phyloP scores from a whole-genome alignment of 1,284 basidiomycete genomes.

The Moesziomyces sp. region DNA sequence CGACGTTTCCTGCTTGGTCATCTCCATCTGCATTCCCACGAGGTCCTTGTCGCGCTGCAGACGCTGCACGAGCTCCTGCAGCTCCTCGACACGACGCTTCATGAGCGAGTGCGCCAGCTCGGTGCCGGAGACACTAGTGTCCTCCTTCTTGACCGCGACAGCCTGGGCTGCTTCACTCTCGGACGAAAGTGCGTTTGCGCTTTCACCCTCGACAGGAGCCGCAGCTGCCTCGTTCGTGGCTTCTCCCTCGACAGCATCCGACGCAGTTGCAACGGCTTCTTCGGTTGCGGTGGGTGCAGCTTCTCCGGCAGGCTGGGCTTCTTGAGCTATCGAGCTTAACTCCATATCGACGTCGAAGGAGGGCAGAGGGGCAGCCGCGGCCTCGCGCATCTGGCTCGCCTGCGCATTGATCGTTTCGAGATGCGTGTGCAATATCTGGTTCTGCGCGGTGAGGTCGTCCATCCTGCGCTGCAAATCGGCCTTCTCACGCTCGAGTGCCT shows the following conservation, averaged over 20 bases:
- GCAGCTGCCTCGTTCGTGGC: slow-evolving; percentile 1
- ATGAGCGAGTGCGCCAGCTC: slow-evolving; percentile 37
- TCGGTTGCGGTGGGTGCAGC: slow-evolving; percentile 72
- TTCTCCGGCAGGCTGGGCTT: slow-evolving; percentile 62
- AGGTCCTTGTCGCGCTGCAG: slow-evolving; percentile 90
- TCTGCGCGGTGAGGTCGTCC: slow-evolving; percentile 81
- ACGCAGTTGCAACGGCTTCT: slow-evolving; percentile 47
- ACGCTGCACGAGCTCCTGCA: slow-evolving; percentile 83
- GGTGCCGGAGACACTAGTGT: slow-evolving; percentile 14
- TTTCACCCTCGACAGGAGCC: slow-evolving; percentile 6
- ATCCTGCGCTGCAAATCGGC: slow-evolving; percentile 77
- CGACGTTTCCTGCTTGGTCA: slow-evolving; percentile 83
- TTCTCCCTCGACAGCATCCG: background rate
- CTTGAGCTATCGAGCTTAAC: slow-evolving; percentile 18
- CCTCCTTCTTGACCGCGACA: slow-evolving; percentile 22
- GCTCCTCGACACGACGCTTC: slow-evolving; percentile 57
- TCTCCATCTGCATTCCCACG: slow-evolving; percentile 84
- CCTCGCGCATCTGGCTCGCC: slow-evolving; percentile 77
- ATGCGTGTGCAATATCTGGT: slow-evolving; percentile 81
- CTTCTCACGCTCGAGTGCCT: slow-evolving; percentile 80
- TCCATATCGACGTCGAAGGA: slow-evolving; percentile 62
- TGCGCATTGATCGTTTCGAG: slow-evolving; percentile 86
- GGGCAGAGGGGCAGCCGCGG: slow-evolving; percentile 64
- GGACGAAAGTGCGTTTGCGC: background rate
- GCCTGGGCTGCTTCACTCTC: slow-evolving; percentile 1